Percentiles rank a stretch among this genome's conserved stretches.
Evolutionary conservation across 2,329 filamentous ascomycete genomes (phyloP).

Genomic region (Blumeriella jaapii): DNA sequence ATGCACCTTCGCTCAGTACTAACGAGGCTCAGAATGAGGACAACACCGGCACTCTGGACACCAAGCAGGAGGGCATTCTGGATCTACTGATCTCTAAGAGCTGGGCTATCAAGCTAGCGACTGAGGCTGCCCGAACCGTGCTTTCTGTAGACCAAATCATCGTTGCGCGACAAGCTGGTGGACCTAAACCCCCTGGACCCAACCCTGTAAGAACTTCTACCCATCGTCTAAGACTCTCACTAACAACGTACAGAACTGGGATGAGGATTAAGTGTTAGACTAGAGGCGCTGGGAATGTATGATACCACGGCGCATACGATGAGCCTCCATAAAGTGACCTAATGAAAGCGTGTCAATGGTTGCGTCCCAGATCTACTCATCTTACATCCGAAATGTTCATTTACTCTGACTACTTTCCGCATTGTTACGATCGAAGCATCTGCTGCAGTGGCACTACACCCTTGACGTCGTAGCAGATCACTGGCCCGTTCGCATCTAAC

Average conservation of each 20-base stretch:
- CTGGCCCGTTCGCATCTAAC: no score
- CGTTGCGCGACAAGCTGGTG: constrained; percentile 91
- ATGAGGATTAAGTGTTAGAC: constrained; percentile 27
- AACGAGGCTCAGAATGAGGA: constrained; percentile 51
- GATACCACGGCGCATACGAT: constrained; percentile 22
- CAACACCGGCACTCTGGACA: constrained; percentile 70
- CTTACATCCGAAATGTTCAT: no score
- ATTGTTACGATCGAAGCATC: no score
- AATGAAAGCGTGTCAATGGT: no score
- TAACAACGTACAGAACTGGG: constrained; percentile 26
- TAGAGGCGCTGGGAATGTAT: constrained; percentile 20
- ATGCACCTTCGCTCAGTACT: constrained; percentile 4
- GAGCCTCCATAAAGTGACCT: no score
- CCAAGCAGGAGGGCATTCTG: constrained; percentile 77
- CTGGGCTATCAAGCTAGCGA: constrained; percentile 95
- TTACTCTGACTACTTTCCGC: no score
- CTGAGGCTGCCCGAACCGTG: constrained; percentile 86
- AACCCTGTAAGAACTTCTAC: constrained; percentile 45
- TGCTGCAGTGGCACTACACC: no score
- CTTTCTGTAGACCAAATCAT: constrained; percentile 98
- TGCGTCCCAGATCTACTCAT: no score
- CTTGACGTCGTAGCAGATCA: no score
- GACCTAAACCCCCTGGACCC: constrained; percentile 89
- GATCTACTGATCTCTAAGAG: constrained; percentile 86
- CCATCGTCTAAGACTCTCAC: background rate